These are phyloP conservation scores for Neonectria punicea DNA, from an alignment of 2,329 filamentous ascomycete genomes.

Conservation along the genomic window DNA sequence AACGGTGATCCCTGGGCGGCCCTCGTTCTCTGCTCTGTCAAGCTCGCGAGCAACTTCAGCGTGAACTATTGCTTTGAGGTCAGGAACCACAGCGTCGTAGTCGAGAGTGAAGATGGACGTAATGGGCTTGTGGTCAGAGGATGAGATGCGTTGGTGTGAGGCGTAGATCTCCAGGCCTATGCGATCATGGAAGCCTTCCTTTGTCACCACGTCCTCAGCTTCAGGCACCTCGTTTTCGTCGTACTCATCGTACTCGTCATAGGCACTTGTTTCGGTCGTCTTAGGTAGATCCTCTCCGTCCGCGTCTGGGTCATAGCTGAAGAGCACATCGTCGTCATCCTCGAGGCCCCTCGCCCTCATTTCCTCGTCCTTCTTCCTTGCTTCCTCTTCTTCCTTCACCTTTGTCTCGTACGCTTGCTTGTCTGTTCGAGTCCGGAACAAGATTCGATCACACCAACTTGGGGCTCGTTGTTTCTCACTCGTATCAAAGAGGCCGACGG, in stretches of 20 bases:
- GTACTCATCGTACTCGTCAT: conserved; percentile 70
- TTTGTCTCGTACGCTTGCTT: conserved; percentile 73
- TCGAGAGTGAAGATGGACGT: conserved; percentile 84
- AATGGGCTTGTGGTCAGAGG: conserved; percentile 95
- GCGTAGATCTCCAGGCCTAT: conserved; percentile 75
- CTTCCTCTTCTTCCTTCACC: conserved; percentile 70
- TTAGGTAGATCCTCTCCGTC: conserved; percentile 64
- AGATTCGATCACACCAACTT: conserved; percentile 96
- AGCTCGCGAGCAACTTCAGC: conserved; percentile 88
- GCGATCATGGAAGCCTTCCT: conserved; percentile 66
- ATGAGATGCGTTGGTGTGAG: conserved; percentile 88
- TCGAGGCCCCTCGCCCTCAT: conserved; percentile 85
- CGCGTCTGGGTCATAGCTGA: conserved; percentile 87
- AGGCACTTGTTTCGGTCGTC: conserved; percentile 30
- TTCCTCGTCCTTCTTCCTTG: conserved; percentile 80
- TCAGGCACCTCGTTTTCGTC: conserved; percentile 59
- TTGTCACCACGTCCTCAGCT: conserved; percentile 63
- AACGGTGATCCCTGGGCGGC: conserved; percentile 82
- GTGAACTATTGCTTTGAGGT: conserved; percentile 84
- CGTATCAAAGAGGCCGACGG: conserved; percentile 89
- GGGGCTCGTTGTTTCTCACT: conserved; percentile 93
- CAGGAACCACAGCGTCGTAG: conserved; percentile 87
- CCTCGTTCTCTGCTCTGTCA: conserved; percentile 92
- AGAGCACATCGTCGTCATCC: conserved; percentile 85
- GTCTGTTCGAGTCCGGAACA: conserved; percentile 82